These are phyloP conservation scores for Torulaspora pretoriensis DNA, from an alignment of 1,139 yeast genomes.

Conservation along the genomic window DNA sequence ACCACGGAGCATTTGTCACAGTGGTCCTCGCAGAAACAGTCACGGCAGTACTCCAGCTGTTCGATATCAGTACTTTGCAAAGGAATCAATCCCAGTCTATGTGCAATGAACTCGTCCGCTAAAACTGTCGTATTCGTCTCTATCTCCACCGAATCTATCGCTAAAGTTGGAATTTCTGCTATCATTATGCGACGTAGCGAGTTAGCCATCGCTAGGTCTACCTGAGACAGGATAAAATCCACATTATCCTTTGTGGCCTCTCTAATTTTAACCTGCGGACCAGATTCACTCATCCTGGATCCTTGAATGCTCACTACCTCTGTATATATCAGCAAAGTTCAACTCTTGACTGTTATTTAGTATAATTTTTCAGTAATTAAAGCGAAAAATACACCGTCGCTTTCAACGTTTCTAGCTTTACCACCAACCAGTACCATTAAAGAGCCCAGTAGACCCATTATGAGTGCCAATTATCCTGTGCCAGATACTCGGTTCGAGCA, in stretches of 20 bases:
- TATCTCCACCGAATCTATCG: constrained; percentile 93
- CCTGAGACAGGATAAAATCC: constrained; percentile 82
- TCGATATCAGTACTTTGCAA: constrained; percentile 82
- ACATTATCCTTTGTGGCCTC: constrained; percentile 81
- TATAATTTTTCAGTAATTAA: neutral
- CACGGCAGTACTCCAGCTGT: constrained; percentile 74
- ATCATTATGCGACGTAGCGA: constrained; percentile 87
- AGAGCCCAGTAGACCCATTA: neutral
- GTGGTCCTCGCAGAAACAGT: constrained; percentile 96
- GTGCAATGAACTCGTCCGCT: constrained; percentile 95
- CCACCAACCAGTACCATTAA: neutral
- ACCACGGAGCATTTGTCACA: constrained; percentile 93
- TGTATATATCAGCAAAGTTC: neutral
- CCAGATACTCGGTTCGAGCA: constrained; percentile 67
- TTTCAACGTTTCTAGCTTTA: neutral
- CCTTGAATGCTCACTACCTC: neutral
- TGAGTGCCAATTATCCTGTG: constrained; percentile 31
- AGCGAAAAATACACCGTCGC: constrained; percentile 4
- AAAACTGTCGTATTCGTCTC: constrained; percentile 89
- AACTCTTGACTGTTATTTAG: neutral
- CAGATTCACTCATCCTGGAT: constrained; percentile 40
- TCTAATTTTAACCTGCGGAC: constrained; percentile 85
- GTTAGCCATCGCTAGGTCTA: constrained; percentile 88
- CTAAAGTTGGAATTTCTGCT: constrained; percentile 93
- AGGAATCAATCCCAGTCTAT: constrained; percentile 88